Evolutionary conservation across 208 protist species (phyloP), one percentile per base, ranked within the genome.

Genomic region (Trypanosoma rangeli): DNA sequence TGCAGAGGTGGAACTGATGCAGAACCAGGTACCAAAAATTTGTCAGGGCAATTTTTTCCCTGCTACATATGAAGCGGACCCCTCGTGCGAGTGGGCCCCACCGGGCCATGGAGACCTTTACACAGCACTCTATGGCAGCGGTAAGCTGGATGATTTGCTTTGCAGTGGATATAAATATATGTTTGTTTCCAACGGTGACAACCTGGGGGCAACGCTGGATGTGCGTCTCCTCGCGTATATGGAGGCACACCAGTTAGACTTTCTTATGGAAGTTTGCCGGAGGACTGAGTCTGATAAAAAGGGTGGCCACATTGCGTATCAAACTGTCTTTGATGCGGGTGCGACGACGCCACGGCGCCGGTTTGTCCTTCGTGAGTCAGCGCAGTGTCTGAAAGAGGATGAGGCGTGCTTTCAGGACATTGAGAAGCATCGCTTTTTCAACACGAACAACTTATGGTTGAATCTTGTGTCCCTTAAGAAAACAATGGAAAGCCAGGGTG

Each of bases 371-470:
- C 90, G 95, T 29, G 95, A 98, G 75, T 82, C 82, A 9, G 93
- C 92, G 67, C 89, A 95, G 80, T 97, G 90, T 73, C 82, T 83
- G 28, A 82, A 82, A 53, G 89, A 91, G 72, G 83, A 98, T 85
- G 90, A 96, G 95, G 74, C 74, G 80, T 75, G 91, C 44, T 99
- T 99, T 85, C 97, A 98, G 71, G 90, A 97, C 65, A 97, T 99
- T 63, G 74, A 80, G 53, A 98, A 98, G 73, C 98, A 99, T 85
- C 86, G 87, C 52, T 97, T 98, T 80, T 99, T 99, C 84, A 99
- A 99, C 83, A 99, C 98, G 20, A 99, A 99, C 87, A 99, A 99
- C 85, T 70, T 99, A 37, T 99, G 98, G 98, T 72, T 99, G 22
- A 82, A 94, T 59, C 78, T 99, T 24, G 68, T 76, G 13, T 85